Base-by-base conservation (phyloP, 192 early-diverging fungal genomes). In the Linnemannia elongata region DNA sequence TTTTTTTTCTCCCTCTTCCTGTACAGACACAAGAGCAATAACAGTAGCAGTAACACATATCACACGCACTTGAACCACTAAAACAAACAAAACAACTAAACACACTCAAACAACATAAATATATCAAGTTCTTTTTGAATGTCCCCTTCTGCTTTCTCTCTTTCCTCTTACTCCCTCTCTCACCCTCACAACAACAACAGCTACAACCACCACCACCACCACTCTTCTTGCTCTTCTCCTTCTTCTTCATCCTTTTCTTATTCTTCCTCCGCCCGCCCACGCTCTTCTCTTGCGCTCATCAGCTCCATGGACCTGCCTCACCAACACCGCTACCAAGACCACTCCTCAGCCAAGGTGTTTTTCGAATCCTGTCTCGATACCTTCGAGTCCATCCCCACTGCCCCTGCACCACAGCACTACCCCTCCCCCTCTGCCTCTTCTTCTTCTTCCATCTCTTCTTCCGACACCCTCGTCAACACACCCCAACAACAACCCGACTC, bases 321-420 rank as follows among this genome's bases (percentile, higher is more conserved):
- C 39, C 83, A 85, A 77, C 77, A 80, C 74, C 73, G 77, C 44
- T 85, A 85, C 69, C 83, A 85, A 80, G 83, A 85, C 78, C 78
- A 66, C 36, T 75, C 74, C 44, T 75, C 77, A 13, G 83, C 83
- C 42, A 85, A 85, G 55, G 83, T 79, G 20, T 80, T 71, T 49
- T 85, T 85, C 33, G 83, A 85, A 30, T 72, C 77, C 45, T 85
- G 83, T 36, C 74, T 85, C 30, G 78, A 85, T 33, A 76, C 83
- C 41, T 80, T 80, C 72, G 74, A 85, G 54, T 76, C 77, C 45
- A 38, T 75, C 52, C 45, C 72, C 42, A 33, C 47, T n/a, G 41
- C 54, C 33, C n/a, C 55, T 24, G 35, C 42, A 75, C 74, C 74
- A 75, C 69, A 35, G 27, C 69, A 57, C 35, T 24, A 38, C 60